Evolutionary conservation across 2,329 filamentous ascomycete species (phyloP).

Genomic region (Talaromyces sp.): DNA sequence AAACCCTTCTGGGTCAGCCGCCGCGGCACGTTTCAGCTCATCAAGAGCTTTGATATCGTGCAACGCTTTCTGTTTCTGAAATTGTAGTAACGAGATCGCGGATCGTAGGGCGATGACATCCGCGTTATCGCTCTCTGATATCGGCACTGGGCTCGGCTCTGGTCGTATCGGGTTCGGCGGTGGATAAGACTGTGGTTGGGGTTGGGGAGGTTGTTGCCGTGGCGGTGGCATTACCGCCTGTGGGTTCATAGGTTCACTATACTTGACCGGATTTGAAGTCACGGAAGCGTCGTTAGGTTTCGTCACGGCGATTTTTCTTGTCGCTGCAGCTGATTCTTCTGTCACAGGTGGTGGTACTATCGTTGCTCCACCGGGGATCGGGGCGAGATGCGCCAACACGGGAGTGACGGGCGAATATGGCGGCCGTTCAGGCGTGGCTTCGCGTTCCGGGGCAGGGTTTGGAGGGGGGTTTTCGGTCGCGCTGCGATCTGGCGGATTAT

Average conservation of each 20-base stretch:
- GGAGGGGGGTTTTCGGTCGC: slow-evolving; percentile 23
- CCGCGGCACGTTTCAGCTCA: slow-evolving; percentile 65
- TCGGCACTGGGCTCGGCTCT: slow-evolving; percentile 41
- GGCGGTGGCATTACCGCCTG: background rate
- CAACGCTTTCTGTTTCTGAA: slow-evolving; percentile 75
- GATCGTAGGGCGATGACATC: slow-evolving; percentile 84
- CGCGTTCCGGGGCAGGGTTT: slow-evolving; percentile 23
- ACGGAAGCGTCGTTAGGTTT: background rate
- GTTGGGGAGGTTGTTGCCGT: background rate
- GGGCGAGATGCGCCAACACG: slow-evolving; percentile 37
- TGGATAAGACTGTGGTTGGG: slow-evolving; percentile 12
- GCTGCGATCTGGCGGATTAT: background rate
- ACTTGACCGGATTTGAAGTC: background rate
- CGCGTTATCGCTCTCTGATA: slow-evolving; percentile 60
- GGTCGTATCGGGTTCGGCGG: slow-evolving; percentile 30
- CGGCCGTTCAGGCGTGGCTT: slow-evolving; percentile 41
- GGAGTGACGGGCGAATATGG: slow-evolving; percentile 49
- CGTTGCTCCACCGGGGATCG: slow-evolving; percentile 26
- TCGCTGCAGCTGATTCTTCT: slow-evolving; percentile 29
- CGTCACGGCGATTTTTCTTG: slow-evolving; percentile 8
- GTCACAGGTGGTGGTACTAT: slow-evolving; percentile 34
- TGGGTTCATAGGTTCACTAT: background rate
- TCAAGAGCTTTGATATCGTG: slow-evolving; percentile 70
- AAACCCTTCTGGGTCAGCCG: slow-evolving; percentile 69
- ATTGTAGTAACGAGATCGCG: slow-evolving; percentile 79